Conservation (phyloP, 305 asterid genomes). For the Euphrasia arctica region DNA sequence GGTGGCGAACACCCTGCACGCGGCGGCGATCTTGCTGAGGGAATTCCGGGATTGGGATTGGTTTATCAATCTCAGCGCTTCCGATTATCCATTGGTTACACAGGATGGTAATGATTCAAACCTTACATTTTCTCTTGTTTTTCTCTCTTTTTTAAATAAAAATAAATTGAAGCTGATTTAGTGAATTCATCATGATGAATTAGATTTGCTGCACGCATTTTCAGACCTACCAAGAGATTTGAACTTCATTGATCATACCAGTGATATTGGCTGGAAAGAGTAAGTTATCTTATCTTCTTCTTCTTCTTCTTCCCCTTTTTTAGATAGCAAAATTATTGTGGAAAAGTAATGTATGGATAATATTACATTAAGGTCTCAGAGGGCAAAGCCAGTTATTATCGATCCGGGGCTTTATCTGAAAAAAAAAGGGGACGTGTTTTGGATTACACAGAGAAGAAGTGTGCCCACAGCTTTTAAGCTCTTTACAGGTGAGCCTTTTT, state of each 20-base stretch:
- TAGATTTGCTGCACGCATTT: slow-evolving; percentile 81
- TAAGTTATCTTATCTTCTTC: slow-evolving; percentile 33
- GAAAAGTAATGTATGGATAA: background rate
- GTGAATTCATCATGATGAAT: slow-evolving; percentile 15
- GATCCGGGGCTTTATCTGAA: slow-evolving; percentile 88
- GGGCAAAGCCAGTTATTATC: slow-evolving; percentile 82
- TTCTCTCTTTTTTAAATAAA: background rate
- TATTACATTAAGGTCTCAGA: slow-evolving; percentile 51
- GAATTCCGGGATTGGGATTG: slow-evolving; percentile 93
- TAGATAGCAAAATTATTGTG: background rate
- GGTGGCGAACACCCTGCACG: slow-evolving; percentile 91
- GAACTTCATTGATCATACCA: slow-evolving; percentile 82
- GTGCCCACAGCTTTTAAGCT: slow-evolving; percentile 88
- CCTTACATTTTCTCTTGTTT: background rate
- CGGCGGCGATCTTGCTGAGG: slow-evolving; percentile 77
- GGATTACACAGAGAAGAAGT: slow-evolving; percentile 87
- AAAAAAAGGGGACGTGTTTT: slow-evolving; percentile 72
- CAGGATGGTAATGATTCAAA: slow-evolving; percentile 58
- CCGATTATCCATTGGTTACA: slow-evolving; percentile 81
- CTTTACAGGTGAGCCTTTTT: slow-evolving; percentile 56
- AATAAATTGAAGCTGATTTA: slow-evolving; percentile 2
- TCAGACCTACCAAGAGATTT: slow-evolving; percentile 75
- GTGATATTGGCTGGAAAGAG: slow-evolving; percentile 91
- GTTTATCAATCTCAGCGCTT: slow-evolving; percentile 85
- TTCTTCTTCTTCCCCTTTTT: background rate